These are phyloP conservation scores for Westerdykella sp. DNA, from an alignment of 2,329 filamentous ascomycete genomes.

Conservation along the genomic window DNA sequence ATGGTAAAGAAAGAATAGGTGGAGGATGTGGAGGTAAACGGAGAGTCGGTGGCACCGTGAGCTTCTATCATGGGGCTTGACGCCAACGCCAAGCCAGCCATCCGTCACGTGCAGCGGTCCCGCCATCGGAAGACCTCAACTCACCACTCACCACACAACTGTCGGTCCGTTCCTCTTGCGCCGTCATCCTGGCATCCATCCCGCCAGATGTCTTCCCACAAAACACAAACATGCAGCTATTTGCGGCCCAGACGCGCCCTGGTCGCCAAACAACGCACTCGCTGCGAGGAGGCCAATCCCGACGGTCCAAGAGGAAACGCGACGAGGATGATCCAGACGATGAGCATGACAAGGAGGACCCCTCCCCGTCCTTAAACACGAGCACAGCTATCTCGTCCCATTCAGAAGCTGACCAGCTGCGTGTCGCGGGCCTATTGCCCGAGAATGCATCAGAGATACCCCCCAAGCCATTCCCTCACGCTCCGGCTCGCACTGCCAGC, in stretches of 20 bases:
- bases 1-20: constrained; percentile 10
- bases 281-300: constrained; percentile 30
- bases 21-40: constrained; percentile 5
- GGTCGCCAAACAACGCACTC: constrained; percentile 24
- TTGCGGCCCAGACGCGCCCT: constrained; percentile 26
- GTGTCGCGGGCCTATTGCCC: constrained; percentile 38
- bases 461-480: constrained; percentile 42
- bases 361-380: constrained; percentile 4
- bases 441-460: constrained; percentile 36
- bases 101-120: not conserved
- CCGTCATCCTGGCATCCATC: not conserved
- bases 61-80: not conserved
- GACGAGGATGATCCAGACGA: constrained; percentile 13
- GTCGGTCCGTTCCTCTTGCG: not conserved
- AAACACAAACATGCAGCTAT: constrained; percentile 26
- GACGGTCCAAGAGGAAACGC: constrained; percentile 16
- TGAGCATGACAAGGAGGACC: constrained; percentile 6
- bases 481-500: constrained; percentile 19
- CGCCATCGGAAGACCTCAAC: not conserved
- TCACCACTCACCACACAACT: not conserved
- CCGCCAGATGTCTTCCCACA: not conserved
- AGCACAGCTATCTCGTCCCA: constrained; percentile 12
- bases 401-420: constrained; percentile 26
- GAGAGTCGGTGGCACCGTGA: constrained; percentile 2
- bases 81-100: not conserved